A percentile compares a stretch with the other conserved stretches of the same genome.
Conservation (phyloP, 768 basidiomycete genomes). For the Mycena galericulata region DNA sequence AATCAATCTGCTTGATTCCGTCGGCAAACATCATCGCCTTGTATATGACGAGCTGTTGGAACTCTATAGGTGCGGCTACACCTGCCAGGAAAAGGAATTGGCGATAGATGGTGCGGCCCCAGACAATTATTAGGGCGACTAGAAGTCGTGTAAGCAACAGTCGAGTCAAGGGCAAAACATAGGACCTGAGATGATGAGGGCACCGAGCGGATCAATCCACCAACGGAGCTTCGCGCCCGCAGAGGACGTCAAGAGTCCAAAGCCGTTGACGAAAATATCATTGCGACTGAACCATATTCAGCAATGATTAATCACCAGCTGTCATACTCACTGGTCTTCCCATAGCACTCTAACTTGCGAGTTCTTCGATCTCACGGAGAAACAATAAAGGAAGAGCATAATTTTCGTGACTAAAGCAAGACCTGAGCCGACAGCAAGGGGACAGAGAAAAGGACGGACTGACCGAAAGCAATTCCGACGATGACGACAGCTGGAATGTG, state of each 20-base stretch:
- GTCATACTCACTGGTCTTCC: conserved; percentile 57
- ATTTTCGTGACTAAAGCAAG: conserved; percentile 68
- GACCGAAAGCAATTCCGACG: conserved; percentile 67
- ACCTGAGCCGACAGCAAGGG: too few relatives aligned
- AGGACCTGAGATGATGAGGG: conserved; percentile 51
- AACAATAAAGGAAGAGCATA: conserved; percentile 70
- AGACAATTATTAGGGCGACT: conserved; percentile 60
- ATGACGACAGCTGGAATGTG: conserved; percentile 67
- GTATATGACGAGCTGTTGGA: conserved; percentile 71
- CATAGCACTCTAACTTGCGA: conserved; percentile 73
- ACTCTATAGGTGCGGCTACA: conserved; percentile 70
- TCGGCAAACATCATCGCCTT: conserved; percentile 72
- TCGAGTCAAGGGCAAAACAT: background rate
- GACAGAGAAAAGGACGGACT: conserved; percentile 4
- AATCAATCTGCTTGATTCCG: conserved; percentile 69
- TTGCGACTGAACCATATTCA: conserved; percentile 25
- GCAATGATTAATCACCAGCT: background rate
- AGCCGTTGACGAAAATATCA: conserved; percentile 63
- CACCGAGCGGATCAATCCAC: conserved; percentile 63
- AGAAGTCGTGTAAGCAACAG: conserved; percentile 43
- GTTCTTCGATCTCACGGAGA: conserved; percentile 55
- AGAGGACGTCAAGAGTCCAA: conserved; percentile 58
- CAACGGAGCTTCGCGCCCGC: conserved; percentile 59
- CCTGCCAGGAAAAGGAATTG: conserved; percentile 74
- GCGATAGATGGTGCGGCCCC: conserved; percentile 60